Percentiles rank a stretch among this genome's conserved stretches.
phyloP scores from a whole-genome alignment of 352 stramenopile genomes.

The Pythium graminicola region DNA sequence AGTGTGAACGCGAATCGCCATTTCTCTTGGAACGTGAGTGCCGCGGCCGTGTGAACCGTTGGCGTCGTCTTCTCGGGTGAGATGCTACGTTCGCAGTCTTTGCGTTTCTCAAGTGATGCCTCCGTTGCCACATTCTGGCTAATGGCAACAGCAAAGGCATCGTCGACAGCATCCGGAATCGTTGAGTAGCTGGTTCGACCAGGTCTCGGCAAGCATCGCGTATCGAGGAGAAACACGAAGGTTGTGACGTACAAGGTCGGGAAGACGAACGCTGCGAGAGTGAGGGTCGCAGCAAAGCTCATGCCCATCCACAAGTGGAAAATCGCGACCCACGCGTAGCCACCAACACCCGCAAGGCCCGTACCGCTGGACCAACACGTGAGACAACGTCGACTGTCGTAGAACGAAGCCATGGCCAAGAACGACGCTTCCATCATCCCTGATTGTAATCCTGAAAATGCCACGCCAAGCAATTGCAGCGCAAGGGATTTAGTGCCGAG shows the following conservation, averaged over 20 bases:
- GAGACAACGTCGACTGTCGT: constrained; percentile 66
- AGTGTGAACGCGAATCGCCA: constrained; percentile 73
- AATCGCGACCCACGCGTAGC: constrained; percentile 84
- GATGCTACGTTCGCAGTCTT: not conserved
- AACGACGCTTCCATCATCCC: constrained; percentile 89
- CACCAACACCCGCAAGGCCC: constrained; percentile 87
- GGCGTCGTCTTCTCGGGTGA: not conserved
- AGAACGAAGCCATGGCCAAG: constrained; percentile 81
- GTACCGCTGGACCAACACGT: constrained; percentile 92
- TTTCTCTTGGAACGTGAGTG: constrained; percentile 53
- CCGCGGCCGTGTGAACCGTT: not conserved
- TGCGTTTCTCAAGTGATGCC: not conserved
- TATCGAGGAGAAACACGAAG: constrained; percentile 63
- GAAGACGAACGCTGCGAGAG: constrained; percentile 51
- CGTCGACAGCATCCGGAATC: constrained; percentile 14
- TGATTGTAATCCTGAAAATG: constrained; percentile 78
- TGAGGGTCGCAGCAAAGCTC: constrained; percentile 57
- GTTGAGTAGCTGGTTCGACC: constrained; percentile 26
- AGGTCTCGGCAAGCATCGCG: constrained; percentile 35
- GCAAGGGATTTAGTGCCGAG: constrained; percentile 44
- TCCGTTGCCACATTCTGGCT: constrained; percentile 20
- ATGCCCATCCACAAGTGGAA: constrained; percentile 59
- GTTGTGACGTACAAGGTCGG: constrained; percentile 53
- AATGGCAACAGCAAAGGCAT: constrained; percentile 3
- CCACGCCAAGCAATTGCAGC: constrained; percentile 85